phyloP scores from a whole-genome alignment of 164 flowering plant species.

The Brasenia schreberi region DNA sequence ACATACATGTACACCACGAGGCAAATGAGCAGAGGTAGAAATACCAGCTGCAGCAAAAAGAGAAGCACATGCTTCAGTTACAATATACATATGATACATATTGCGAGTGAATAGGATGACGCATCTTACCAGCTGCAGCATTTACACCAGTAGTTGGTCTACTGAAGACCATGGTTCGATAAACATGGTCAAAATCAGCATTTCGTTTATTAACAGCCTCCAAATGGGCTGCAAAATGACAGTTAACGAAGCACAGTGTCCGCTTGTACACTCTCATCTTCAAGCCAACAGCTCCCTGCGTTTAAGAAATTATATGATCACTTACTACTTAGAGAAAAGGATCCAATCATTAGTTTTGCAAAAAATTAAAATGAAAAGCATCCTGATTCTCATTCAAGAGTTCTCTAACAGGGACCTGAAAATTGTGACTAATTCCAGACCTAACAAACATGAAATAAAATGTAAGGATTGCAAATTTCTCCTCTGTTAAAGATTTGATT shows the following conservation, averaged over 20 bases:
- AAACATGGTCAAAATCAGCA: constrained; percentile 94
- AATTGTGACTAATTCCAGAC: not conserved
- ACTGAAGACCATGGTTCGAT: constrained; percentile 59
- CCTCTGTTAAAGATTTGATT: too few species aligned
- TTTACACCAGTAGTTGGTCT: constrained; percentile 47
- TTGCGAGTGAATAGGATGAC: not conserved
- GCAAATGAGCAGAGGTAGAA: constrained; percentile 23
- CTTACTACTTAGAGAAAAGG: too few species aligned
- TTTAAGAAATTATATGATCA: constrained; percentile 2
- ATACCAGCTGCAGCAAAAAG: constrained; percentile 50
- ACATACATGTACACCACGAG: constrained; percentile 36
- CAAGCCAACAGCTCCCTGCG: constrained; percentile 96
- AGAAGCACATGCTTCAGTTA: not conserved
- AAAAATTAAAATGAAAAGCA: not conserved
- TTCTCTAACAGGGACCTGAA: not conserved
- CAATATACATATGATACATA: too few species aligned
- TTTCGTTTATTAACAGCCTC: constrained; percentile 95
- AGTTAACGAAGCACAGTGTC: constrained; percentile 83
- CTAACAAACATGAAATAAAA: not conserved
- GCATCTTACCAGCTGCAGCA: constrained; percentile 56
- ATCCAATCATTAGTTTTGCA: not conserved
- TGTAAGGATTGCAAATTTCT: not conserved
- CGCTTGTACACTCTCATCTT: constrained; percentile 88
- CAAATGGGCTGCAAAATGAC: constrained; percentile 97
- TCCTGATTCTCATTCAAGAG: not conserved